Evolutionary conservation across 2,329 filamentous ascomycete species (phyloP).

Genomic region (Talaromyces sp.): DNA sequence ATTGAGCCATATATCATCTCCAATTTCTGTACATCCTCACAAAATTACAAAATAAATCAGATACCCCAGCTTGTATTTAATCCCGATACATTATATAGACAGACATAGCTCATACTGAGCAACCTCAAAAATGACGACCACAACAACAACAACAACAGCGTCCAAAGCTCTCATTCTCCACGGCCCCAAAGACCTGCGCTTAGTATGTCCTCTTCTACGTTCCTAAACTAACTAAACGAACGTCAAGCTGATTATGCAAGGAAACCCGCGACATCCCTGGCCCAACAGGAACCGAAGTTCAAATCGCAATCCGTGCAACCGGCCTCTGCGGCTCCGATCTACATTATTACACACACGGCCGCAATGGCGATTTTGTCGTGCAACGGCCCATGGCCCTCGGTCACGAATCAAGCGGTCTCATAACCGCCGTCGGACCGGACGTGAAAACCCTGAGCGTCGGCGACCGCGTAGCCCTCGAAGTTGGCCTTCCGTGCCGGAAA

Average conservation of each 20-base stretch:
- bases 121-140: no score
- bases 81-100: not conserved
- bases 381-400: constrained; percentile 76
- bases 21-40: not conserved
- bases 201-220: constrained; percentile 42
- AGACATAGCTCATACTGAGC: not conserved
- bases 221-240: not conserved
- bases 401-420: constrained; percentile 71
- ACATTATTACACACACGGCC: constrained; percentile 82
- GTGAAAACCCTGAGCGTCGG: constrained; percentile 62
- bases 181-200: constrained; percentile 55
- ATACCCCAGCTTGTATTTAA: not conserved
- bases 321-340: constrained; percentile 68
- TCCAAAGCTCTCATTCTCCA: constrained; percentile 51
- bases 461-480: constrained; percentile 88
- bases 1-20: not conserved
- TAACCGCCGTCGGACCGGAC: constrained; percentile 63
- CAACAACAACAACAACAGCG: constrained; percentile 10
- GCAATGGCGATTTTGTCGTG: constrained; percentile 80
- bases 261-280: constrained; percentile 47
- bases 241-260: constrained; percentile 23
- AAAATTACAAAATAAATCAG: not conserved
- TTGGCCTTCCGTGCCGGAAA: constrained; percentile 73
- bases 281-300: constrained; percentile 52
- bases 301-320: constrained; percentile 60